These are phyloP conservation scores for Penicillium sp. DNA, from an alignment of 2,329 filamentous ascomycete genomes.

Conservation along the genomic window DNA sequence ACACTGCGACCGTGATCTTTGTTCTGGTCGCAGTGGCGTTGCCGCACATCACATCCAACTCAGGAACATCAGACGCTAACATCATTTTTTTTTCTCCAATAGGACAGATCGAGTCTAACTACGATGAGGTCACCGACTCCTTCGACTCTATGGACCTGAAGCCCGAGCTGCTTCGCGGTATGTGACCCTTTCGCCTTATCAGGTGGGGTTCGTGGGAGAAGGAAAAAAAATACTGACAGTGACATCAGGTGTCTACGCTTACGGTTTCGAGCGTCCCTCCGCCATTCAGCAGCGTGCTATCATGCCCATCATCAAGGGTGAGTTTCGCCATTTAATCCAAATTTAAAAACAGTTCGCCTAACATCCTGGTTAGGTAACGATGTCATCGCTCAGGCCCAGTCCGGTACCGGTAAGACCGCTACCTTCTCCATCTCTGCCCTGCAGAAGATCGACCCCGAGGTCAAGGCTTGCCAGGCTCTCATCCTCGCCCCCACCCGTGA, in stretches of 20 bases:
- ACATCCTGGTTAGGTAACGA: conserved; percentile 70
- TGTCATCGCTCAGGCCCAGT: conserved; percentile 99
- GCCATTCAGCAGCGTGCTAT: conserved; percentile 99
- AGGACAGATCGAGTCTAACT: conserved; percentile 99
- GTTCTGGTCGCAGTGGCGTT: conserved; percentile 12
- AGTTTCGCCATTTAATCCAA: conserved; percentile 37
- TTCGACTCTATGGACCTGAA: conserved; percentile 99
- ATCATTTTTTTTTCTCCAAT: conserved; percentile 29
- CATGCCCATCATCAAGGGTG: conserved; percentile 99
- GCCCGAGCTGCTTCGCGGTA: conserved; percentile 92
- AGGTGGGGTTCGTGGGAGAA: conserved; percentile 24
- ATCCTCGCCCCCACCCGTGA: conserved; percentile 97
- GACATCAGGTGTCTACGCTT: conserved; percentile 83
- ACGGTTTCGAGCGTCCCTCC: conserved; percentile 99
- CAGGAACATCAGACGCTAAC: conserved; percentile 16
- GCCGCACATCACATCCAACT: not conserved
- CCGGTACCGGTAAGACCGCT: conserved; percentile 98
- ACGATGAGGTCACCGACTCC: conserved; percentile 98
- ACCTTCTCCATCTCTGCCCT: conserved; percentile 99
- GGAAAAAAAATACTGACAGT: conserved; percentile 27
- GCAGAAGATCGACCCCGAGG: conserved; percentile 93
- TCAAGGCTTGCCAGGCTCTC: conserved; percentile 97
- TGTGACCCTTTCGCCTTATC: conserved; percentile 38
- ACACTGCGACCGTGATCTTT: not conserved
- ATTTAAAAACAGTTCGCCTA: conserved; percentile 9